These are phyloP conservation scores for Tricholoma hemisulphureum DNA, from an alignment of 768 basidiomycete species.

Conservation along the genomic window DNA sequence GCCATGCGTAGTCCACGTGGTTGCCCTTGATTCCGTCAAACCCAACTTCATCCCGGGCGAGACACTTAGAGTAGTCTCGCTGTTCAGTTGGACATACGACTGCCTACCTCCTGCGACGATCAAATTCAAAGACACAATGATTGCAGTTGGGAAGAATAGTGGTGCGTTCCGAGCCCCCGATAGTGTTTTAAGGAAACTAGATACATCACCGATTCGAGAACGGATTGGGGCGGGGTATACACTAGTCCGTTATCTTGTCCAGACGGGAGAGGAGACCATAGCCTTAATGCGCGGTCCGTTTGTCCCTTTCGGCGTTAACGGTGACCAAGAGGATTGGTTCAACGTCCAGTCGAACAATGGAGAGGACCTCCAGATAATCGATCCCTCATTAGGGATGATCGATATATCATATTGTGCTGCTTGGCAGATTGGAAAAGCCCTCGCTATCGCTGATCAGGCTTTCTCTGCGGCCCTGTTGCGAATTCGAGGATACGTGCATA, in stretches of 20 bases:
- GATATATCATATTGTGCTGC: constrained; percentile 4
- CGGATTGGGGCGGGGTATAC: not conserved
- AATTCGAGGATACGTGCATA: not conserved
- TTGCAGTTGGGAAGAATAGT: not conserved
- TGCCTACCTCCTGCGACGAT: not conserved
- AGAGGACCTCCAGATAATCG: constrained; percentile 3
- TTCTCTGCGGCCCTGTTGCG: not conserved
- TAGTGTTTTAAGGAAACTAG: not conserved
- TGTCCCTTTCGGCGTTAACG: not conserved
- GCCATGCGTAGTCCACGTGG: not conserved
- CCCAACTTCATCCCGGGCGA: not conserved
- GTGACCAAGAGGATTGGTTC: not conserved
- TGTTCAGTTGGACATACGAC: not conserved
- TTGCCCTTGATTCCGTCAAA: not conserved
- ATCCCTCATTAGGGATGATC: not conserved
- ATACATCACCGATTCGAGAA: not conserved
- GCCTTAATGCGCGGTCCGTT: not conserved
- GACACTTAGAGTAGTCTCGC: not conserved
- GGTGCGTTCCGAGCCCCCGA: not conserved
- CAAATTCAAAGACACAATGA: not conserved
- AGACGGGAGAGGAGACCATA: not conserved
- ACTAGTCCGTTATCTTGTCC: not conserved
- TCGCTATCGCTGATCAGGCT: constrained; percentile 2
- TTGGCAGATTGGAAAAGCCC: constrained; percentile 6
- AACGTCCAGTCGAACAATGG: constrained; percentile 1